Conservation (phyloP, 495 filamentous ascomycete species). For the Rhypophila decipiens region DNA sequence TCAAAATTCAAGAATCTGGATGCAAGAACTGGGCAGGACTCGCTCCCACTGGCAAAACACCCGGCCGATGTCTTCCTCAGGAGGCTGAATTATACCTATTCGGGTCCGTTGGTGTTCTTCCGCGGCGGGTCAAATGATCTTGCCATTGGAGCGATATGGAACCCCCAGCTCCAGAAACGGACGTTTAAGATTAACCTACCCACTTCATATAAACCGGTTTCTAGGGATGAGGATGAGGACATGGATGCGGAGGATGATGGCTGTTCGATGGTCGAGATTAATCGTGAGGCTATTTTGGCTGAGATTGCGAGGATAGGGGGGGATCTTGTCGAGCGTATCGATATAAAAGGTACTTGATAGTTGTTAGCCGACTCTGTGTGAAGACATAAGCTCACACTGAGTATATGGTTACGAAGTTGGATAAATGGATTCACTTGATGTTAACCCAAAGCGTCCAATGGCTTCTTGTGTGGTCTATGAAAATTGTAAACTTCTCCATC, state of each 20-base stretch:
- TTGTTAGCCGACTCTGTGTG: too few relatives aligned
- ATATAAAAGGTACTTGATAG: constrained; percentile 21
- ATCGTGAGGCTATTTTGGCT: constrained; percentile 64
- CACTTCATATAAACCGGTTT: constrained; percentile 59
- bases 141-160: constrained; percentile 77
- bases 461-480: too few relatives aligned
- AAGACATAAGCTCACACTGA: too few relatives aligned
- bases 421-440: too few relatives aligned
- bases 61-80: constrained; percentile 47
- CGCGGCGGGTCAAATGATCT: constrained; percentile 49
- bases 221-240: constrained; percentile 6
- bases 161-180: constrained; percentile 51
- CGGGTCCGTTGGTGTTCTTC: constrained; percentile 67
- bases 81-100: constrained; percentile 56
- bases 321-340: constrained; percentile 53
- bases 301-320: constrained; percentile 72
- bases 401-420: too few relatives aligned
- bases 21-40: constrained; percentile 23
- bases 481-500: too few relatives aligned
- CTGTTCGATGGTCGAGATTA: constrained; percentile 50
- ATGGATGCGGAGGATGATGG: constrained; percentile 21
- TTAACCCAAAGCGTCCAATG: too few relatives aligned
- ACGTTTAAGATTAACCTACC: constrained; percentile 62
- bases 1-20: constrained; percentile 70
- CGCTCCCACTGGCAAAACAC: constrained; percentile 39